phyloP scores from a whole-genome alignment of 2,329 filamentous ascomycete species.

The Apiospora arundinis region DNA sequence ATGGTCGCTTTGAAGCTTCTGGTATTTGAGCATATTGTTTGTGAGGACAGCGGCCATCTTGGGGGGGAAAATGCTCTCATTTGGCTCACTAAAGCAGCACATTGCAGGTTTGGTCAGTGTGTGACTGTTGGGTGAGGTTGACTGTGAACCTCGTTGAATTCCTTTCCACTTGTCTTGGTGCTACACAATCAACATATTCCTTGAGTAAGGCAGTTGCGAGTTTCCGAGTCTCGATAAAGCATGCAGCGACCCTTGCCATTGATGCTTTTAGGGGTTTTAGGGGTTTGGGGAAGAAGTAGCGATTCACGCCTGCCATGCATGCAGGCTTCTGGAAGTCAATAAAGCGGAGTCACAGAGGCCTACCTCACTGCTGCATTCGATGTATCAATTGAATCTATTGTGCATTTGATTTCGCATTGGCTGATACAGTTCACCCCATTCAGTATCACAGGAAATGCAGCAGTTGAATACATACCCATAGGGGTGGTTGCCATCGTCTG shows the following conservation, averaged over 20 bases:
- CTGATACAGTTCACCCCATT: too few species aligned
- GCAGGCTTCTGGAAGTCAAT: neutral
- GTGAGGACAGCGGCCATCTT: neutral
- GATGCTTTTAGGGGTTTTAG: neutral
- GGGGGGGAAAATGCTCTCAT: neutral
- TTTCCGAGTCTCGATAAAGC: neutral
- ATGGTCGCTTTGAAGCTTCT: neutral
- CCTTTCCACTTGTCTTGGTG: neutral
- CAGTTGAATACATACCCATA: too few species aligned
- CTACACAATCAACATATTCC: neutral
- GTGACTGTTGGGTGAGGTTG: conserved; percentile 10
- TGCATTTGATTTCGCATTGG: too few species aligned
- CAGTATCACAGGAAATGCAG: too few species aligned
- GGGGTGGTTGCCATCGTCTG: too few species aligned
- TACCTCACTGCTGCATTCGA: neutral
- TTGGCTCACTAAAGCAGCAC: neutral
- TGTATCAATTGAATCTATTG: neutral
- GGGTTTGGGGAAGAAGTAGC: neutral
- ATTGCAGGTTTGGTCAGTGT: neutral
- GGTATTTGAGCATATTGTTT: conserved; percentile 3
- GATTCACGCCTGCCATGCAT: neutral
- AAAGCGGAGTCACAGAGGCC: neutral
- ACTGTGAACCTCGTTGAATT: neutral
- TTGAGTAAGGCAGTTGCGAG: neutral
- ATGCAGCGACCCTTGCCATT: neutral